phyloP scores from a whole-genome alignment of 345 rosid species.

The Populus davidiana region DNA sequence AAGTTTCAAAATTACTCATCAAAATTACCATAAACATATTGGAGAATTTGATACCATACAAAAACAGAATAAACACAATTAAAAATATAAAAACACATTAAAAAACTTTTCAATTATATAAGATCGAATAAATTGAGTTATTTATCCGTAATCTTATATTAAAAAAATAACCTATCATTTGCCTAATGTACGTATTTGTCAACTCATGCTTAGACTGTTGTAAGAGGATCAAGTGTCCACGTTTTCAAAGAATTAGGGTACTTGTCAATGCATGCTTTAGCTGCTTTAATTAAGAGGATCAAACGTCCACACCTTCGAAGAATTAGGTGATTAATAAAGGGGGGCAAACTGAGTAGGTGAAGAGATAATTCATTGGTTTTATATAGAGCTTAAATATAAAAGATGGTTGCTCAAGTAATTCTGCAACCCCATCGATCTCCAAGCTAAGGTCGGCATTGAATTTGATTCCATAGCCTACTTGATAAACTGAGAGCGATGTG shows the following conservation, averaged over 20 bases:
- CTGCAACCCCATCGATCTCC: background rate
- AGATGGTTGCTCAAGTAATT: background rate
- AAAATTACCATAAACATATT: too few relatives aligned
- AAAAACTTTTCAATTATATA: too few relatives aligned
- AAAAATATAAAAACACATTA: too few relatives aligned
- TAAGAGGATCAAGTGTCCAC: background rate
- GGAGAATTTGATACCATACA: too few relatives aligned
- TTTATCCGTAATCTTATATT: too few relatives aligned
- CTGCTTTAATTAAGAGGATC: background rate
- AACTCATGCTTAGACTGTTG: too few relatives aligned
- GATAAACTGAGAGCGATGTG: background rate
- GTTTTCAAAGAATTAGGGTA: background rate
- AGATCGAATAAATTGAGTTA: too few relatives aligned
- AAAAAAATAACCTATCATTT: too few relatives aligned
- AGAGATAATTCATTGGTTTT: background rate
- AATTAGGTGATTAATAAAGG: background rate
- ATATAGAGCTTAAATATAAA: too few relatives aligned
- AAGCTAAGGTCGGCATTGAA: conserved; percentile 1
- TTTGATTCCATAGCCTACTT: background rate
- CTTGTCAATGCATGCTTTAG: background rate
- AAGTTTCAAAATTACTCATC: too few relatives aligned
- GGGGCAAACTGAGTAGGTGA: background rate
- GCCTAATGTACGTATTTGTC: too few relatives aligned
- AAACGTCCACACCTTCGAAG: background rate
- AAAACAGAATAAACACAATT: too few relatives aligned